Evolutionary conservation across 2,329 filamentous ascomycete species (phyloP), one percentile per base, ranked within the genome.

Genomic region (Xylariaceae sp.): DNA sequence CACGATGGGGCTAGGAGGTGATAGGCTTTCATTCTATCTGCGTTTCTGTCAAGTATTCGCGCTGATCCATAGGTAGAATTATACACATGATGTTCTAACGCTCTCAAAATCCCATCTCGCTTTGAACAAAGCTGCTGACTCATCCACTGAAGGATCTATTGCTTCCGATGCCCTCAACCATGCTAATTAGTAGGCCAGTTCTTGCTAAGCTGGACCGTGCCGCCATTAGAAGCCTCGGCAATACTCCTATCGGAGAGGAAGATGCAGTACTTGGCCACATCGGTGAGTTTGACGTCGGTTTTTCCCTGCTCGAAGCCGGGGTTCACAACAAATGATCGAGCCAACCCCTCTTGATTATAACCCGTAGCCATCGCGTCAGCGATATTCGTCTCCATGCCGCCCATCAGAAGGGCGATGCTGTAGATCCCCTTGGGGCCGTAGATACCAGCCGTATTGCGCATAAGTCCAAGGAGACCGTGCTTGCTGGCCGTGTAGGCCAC

Each of bases 301-400:
- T 63, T 55, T 11, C 53, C 61, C 1, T 44, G 45, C n/a, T 50
- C 53, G 19, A 58, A 55, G 29, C 58, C 64, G 4, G 62, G 61
- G 5, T 63, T 62, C 39, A 60, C 53, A 4, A 54, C 49, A 10
- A 43, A 49, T 44, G 56, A 43, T 35, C 61, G 22, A 5, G 34
- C 57, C 44, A 65, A 42, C 50, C 64, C 23, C 29, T 65, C 63
- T 48, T 57, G 47, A 50, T 72, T 64, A 42, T 66, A 42, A 5
- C 65, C 65, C 12, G 44, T 43, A 2, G 54, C 53, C 42, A 79
- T 66, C 3, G 67, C 65, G 22, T 75, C 71, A 3, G 47, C 53
- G 40, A 82, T 80, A 49, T 80, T 79, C 10, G 79, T 81, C 4
- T 66, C 48, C 73, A 81, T 79, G n/a, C 65, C 71, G 8, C 75